Evolutionary conservation across 345 rosid species (phyloP).

Genomic region (Excoecaria cochinchinensis): DNA sequence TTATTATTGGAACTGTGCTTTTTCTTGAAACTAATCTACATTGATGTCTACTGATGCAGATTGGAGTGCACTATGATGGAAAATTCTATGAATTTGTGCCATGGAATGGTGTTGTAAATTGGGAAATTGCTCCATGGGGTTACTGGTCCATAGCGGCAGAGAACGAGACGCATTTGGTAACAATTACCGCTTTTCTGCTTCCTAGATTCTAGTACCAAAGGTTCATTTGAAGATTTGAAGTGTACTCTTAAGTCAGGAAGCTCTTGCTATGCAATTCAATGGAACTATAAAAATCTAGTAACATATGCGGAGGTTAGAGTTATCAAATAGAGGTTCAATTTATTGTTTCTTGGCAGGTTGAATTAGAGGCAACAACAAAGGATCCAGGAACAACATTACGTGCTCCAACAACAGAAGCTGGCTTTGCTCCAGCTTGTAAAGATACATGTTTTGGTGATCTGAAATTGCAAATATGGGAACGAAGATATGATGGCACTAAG

Average conservation of each 20-base stretch:
- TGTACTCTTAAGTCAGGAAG: neutral
- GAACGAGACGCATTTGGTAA: slow-evolving; percentile 70
- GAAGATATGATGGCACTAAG: slow-evolving; percentile 61
- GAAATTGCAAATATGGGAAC: slow-evolving; percentile 82
- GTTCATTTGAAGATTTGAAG: slow-evolving; percentile 2
- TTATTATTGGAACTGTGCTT: neutral
- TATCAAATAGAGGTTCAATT: neutral
- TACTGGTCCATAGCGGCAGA: slow-evolving; percentile 76
- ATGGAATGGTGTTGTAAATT: slow-evolving; percentile 71
- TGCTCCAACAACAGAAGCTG: slow-evolving; percentile 83
- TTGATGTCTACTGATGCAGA: slow-evolving; percentile 42
- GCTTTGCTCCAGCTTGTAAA: slow-evolving; percentile 83
- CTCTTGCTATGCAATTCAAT: neutral
- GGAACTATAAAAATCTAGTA: neutral
- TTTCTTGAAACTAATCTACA: neutral
- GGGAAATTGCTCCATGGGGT: slow-evolving; percentile 89
- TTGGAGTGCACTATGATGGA: slow-evolving; percentile 90
- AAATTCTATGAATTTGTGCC: slow-evolving; percentile 86
- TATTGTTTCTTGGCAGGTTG: slow-evolving; percentile 48
- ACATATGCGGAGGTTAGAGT: neutral
- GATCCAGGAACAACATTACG: slow-evolving; percentile 83
- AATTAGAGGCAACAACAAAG: slow-evolving; percentile 68
- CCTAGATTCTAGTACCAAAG: neutral
- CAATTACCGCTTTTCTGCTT: neutral
- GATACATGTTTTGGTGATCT: slow-evolving; percentile 76